Conservation (phyloP, 768 basidiomycete species). For the Calvatia gigantea region DNA sequence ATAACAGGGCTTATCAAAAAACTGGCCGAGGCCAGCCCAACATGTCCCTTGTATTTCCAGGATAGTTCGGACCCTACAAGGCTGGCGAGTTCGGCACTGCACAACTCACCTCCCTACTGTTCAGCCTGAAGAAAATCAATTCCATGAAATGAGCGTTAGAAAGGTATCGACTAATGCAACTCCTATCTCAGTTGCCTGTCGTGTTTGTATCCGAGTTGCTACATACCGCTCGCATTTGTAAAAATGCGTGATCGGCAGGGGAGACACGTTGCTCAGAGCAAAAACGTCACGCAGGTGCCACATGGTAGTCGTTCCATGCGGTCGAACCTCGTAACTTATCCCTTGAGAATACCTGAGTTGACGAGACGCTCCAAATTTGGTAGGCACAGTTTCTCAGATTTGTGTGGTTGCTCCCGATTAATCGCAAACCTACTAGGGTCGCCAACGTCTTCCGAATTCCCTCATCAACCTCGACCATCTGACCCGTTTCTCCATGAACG, state of each 20-base stretch:
- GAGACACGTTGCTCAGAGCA: not conserved
- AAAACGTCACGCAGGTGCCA: not conserved
- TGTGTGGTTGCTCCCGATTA: not conserved
- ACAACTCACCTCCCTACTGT: too few species aligned
- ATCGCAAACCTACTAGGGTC: not conserved
- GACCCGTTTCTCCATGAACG: not conserved
- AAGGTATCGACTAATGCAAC: too few species aligned
- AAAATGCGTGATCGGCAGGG: conserved; percentile 7
- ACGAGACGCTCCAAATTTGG: not conserved
- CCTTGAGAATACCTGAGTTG: conserved; percentile 1
- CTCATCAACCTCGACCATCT: too few species aligned
- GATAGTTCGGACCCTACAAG: too few species aligned
- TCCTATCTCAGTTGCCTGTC: too few species aligned
- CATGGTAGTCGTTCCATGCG: conserved; percentile 5
- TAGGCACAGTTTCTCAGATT: not conserved
- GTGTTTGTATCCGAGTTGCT: too few species aligned
- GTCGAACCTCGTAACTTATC: conserved; percentile 9
- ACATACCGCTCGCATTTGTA: too few species aligned
- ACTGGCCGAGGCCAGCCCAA: not conserved
- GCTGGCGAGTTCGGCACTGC: too few species aligned
- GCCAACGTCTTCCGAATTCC: not conserved
- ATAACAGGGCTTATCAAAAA: not conserved
- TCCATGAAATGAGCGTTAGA: too few species aligned
- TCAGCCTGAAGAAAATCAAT: too few species aligned
- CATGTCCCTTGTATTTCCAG: not conserved